These are phyloP conservation scores for Senna siamea DNA, from an alignment of 306 rosid genomes.

Conservation along the genomic window DNA sequence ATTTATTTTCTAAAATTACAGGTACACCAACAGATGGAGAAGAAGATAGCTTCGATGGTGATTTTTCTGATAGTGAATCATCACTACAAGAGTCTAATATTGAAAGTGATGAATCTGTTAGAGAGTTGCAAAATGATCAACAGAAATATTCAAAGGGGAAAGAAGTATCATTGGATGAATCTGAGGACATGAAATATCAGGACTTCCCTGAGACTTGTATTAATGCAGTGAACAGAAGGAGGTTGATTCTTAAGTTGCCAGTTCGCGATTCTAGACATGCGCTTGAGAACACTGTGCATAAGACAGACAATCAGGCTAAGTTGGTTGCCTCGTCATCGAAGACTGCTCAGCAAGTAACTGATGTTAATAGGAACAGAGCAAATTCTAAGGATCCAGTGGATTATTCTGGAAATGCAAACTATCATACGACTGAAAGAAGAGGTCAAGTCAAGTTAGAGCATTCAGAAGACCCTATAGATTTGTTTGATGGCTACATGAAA, in stretches of 20 bases:
- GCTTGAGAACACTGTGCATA: slow-evolving; percentile 32
- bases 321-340: slow-evolving; percentile 70
- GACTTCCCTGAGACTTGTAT: slow-evolving; percentile 52
- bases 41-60: slow-evolving; percentile 71
- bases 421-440: slow-evolving; percentile 43
- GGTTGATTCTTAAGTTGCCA: slow-evolving; percentile 80
- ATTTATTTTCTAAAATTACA: slow-evolving; percentile 77
- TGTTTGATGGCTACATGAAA: slow-evolving; percentile 48
- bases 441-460: slow-evolving; percentile 45
- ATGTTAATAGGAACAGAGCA: slow-evolving; percentile 41
- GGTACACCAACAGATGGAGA: slow-evolving; percentile 81
- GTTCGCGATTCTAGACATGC: slow-evolving; percentile 52
- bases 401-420: slow-evolving; percentile 44
- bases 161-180: slow-evolving; percentile 57
- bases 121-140: slow-evolving; percentile 55
- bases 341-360: slow-evolving; percentile 51
- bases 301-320: slow-evolving; percentile 50
- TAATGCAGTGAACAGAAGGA: slow-evolving; percentile 59
- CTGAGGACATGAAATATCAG: slow-evolving; percentile 51
- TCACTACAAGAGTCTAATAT: slow-evolving; percentile 61
- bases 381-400: slow-evolving; percentile 43
- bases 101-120: slow-evolving; percentile 82
- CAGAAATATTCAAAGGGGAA: slow-evolving; percentile 69
- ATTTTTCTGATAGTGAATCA: slow-evolving; percentile 85
- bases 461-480: slow-evolving; percentile 43